Base-by-base conservation (phyloP, 177 flowering plant species). In the Telopea speciosissima region DNA sequence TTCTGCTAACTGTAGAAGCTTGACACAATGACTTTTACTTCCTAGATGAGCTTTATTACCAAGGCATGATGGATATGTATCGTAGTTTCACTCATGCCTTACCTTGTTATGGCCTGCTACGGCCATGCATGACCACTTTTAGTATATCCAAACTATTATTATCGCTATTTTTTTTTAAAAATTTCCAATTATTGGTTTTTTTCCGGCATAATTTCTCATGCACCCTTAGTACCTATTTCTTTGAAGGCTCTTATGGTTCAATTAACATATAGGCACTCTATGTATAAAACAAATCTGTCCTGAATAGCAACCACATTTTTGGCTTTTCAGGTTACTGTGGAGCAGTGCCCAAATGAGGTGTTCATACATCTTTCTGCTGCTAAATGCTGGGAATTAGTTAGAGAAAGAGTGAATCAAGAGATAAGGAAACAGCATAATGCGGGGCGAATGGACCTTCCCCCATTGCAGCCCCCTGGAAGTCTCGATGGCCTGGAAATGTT, bases 381-480 rank as follows among this genome's bases (percentile, higher is more conserved):
- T 24, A 87, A 81, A 83, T 93, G 98, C 81, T 96, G 99, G 99
- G 98, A 96, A 76, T 80, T 96, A 93, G 97, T 93, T 68, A 84
- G 91, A 68, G 96, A 96, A 31, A 82, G 89, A 83, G 92, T 92
- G 69, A 96, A 96, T 82, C 86, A 84, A 73, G 97, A 93, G 82
- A 89, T 96, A 25, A 42, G 83, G 52, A 90, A 79, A 82, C 90
- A 83, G 25, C 91, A 90, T 71, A 84, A 78, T 77, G 70, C 83
- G 61, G 94, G 93, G 67, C 82, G 73, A 71, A 40, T 49, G n/a
- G 79, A 81, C 44, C 97, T 91, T 73, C 97, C 93, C 66, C 89
- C 96, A 81, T 74, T 93, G 68, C 98, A 89, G 82, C 97, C 97
- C 79, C 98, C 93, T 31, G 93, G 92, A 58, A 88, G 93, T 77